Conservation (phyloP, 2,329 filamentous ascomycete species). For the Teratosphaeria viscida region DNA sequence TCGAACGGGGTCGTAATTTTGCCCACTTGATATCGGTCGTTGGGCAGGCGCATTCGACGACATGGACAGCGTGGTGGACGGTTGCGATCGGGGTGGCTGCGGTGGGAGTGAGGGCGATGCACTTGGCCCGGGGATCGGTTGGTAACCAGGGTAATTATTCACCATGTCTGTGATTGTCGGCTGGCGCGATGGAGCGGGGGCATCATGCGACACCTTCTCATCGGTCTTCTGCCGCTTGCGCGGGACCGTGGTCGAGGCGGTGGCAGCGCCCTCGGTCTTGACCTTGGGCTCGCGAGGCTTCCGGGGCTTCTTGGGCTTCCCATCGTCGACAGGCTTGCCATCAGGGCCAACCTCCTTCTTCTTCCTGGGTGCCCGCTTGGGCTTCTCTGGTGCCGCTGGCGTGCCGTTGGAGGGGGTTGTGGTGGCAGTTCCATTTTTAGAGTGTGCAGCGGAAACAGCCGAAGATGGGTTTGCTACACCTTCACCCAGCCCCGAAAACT, state of each 20-base stretch:
- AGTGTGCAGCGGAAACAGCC: conserved; percentile 16
- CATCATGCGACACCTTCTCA: conserved; percentile 20
- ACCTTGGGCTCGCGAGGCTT: conserved; percentile 40
- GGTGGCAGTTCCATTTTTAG: conserved; percentile 26
- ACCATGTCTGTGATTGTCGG: conserved; percentile 33
- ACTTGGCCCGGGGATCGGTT: neutral
- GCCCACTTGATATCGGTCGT: conserved; percentile 55
- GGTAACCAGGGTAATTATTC: conserved; percentile 4
- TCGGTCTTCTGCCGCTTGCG: conserved; percentile 41
- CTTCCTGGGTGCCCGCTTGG: conserved; percentile 29
- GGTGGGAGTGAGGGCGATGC: conserved; percentile 19
- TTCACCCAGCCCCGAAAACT: conserved; percentile 17
- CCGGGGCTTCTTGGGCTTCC: conserved; percentile 35
- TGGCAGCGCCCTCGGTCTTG: conserved; percentile 29
- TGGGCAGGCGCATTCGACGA: conserved; percentile 26
- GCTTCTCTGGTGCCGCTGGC: conserved; percentile 24
- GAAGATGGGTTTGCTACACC: conserved; percentile 22
- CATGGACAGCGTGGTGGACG: conserved; percentile 5
- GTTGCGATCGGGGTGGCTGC: conserved; percentile 10
- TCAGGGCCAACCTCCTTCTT: conserved; percentile 27
- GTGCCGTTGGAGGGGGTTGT: neutral
- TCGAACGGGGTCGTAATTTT: conserved; percentile 83
- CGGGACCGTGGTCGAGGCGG: conserved; percentile 20
- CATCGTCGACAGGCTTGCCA: conserved; percentile 27
- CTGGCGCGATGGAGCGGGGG: conserved; percentile 22